Evolutionary conservation across 345 rosid genomes (phyloP), one percentile per base, ranked within the genome.

Genomic region (Ricinus communis): DNA sequence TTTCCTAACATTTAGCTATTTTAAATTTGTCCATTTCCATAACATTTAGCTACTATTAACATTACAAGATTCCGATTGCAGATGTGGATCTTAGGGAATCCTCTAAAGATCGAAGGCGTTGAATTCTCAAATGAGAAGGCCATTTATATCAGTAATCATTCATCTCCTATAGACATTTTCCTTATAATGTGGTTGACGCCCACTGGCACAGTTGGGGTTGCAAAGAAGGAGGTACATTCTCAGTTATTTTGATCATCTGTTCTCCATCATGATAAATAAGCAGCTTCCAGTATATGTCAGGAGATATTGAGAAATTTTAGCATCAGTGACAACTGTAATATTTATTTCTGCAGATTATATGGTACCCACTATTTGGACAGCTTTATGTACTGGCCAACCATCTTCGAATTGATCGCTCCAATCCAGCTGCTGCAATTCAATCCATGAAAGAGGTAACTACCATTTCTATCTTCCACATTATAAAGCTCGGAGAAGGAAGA

Each of bases 41-140:
- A 16, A 5, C 33, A 4, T 1, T 3, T 43, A 11, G 47, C 4
- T 2, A 69, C 30, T 7, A 49, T 65, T 49, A 33, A 41, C 4
- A 66, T 12, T 65, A 14, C 65, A 38, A 31, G 60, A 69, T 60
- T 66, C 67, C 68, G 65, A 55, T 73, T 71, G 77, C 84, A 87
- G 91, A 83, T 87, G 87, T 85, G 88, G 88, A 83, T 87, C 69
- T 68, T 85, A 33, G 88, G 88, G 59, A 85, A 83, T 75, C 85
- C 81, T 53, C 30, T 85, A 43, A 82, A 78, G 71, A 85, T 87
- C 28, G 86, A 83, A 77, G 88, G 87, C 22, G 1, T 52, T 2
- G 87, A 85, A 52, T 80, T 68, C 72, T 77, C 86, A 24, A 76
- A 82, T n/a, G 76, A 76, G 75, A 80, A 70, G 73, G 91, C 88